Evolutionary conservation across 2,329 filamentous ascomycete species (phyloP).

Genomic region (Botrytis hyacinthi): DNA sequence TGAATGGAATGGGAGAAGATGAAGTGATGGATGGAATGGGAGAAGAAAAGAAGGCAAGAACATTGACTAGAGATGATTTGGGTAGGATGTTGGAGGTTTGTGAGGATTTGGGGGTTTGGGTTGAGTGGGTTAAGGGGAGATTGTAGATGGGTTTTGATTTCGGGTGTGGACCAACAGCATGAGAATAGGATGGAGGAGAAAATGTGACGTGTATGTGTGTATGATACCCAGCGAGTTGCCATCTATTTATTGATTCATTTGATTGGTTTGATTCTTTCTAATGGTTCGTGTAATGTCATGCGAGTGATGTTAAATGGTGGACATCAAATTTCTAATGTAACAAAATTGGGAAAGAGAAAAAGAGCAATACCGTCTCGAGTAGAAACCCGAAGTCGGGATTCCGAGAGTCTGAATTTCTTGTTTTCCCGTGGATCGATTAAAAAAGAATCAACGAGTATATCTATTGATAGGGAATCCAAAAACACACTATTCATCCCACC

Average conservation of each 20-base stretch:
- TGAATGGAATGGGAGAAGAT: constrained; percentile 29
- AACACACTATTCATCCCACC: background rate
- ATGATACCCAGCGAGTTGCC: background rate
- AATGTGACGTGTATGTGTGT: background rate
- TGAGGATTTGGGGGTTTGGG: constrained; percentile 51
- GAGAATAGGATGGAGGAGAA: too few relatives aligned
- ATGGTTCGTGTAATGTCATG: background rate
- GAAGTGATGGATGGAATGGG: constrained; percentile 20
- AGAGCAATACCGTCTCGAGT: too few relatives aligned
- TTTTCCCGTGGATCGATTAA: background rate
- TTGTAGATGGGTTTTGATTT: constrained; percentile 20
- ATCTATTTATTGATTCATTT: background rate
- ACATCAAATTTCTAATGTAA: too few relatives aligned
- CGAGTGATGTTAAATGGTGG: background rate
- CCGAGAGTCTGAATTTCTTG: background rate
- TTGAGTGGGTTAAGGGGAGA: constrained; percentile 46
- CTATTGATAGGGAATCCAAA: background rate
- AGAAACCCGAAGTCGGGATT: background rate
- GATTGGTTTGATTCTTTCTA: background rate
- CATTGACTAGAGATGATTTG: constrained; percentile 39
- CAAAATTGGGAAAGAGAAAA: too few relatives aligned
- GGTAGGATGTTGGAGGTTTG: constrained; percentile 46
- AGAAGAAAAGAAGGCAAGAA: constrained; percentile 16
- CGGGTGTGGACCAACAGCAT: background rate
- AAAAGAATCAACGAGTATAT: background rate